Base-by-base conservation (phyloP, 345 rosid genomes). In the Dipteronia dyeriana region DNA sequence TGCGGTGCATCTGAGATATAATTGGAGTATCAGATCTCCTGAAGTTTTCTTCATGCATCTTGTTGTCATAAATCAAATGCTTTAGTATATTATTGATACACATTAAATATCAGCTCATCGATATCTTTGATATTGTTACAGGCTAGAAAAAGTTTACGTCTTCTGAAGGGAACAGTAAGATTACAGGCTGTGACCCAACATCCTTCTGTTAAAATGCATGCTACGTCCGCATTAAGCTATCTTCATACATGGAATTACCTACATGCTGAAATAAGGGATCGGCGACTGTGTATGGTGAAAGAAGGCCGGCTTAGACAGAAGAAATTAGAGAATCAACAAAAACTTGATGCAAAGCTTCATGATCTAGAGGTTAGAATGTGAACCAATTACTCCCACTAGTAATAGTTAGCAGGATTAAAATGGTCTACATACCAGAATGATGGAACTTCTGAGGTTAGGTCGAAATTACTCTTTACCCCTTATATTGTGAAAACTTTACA, bases 261-360 rank as follows among this genome's bases (percentile, higher is more conserved):
- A 74, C 98, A 94, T 81, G 71, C 82, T 5, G 86, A 92, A 83
- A 85, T 96, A 72, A 86, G 83, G 79, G 88, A 86, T 80, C 97
- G 98, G 17, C 88, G 95, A 75, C 79, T 88, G 26, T 79, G 79
- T 78, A 96, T 96, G 99, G 97, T 94, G 49, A 86, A 85, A 6
- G 99, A 96, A 86, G 81, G 93, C 64, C 86, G 84, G 59, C 84
- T 86, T 39, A 92, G 80, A 83, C 90, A 92, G 85, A 96, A 93
- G 86, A 91, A 91, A 72, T 80, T 92, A 81, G 97, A 94, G 87
- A 91, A 90, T 85, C 98, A 96, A 79, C 88, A 89, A 71, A 96
- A 94, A 85, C 97, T 96, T 23, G 97, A 96, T 90, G 97, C 97
- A 26, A 90, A 87, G 85, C 94, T 96, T 76, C 97, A 96, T 59